Base-by-base conservation (phyloP, 148 eudicot genomes). In the Oxyria digyna region DNA sequence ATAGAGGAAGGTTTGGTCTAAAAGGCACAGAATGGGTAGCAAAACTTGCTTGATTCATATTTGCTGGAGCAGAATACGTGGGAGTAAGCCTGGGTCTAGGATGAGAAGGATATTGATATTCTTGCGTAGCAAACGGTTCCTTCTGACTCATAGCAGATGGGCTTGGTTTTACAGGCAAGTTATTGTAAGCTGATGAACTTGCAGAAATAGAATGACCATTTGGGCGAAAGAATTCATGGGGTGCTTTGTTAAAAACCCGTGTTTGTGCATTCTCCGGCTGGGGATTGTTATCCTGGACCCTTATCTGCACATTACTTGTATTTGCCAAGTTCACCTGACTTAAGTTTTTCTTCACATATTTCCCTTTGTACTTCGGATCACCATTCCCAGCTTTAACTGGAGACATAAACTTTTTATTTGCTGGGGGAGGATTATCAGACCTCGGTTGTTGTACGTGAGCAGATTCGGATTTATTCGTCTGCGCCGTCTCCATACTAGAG, bases 181-280 rank as follows among this genome's bases (percentile, higher is more conserved):
- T 52, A 45, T 17, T 45, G 49, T 15, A 2, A 45, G 1, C 49
- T 45, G 49, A 45, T 20, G 5, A 6, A 45, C 18, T 45, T 4
- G 18, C n/a, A 45, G 49, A 45, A 20, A 14, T 45, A 7, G 49
- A n/a, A 14, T 71, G 77, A 26, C 77, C 77, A 74, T 76, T 80
- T 69, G 76, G 29, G 67, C 77, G 72, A 74, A 79, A 72, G 41
- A 76, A 75, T 29, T 86, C 80, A 72, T 79, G 86, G 21, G 85
- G 77, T 54, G 81, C 82, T 67, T 74, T 79, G 67, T 72, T 78
- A 78, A 73, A 54, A 50, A 50, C 70, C 73, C 62, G 76, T 31
- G 78, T 62, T 26, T 72, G 74, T 8, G 67, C 69, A 79, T 74
- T 64, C 48, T 74, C 80, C 21, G 79, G 65, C 64, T 80, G 78